Base-by-base conservation (phyloP, 768 basidiomycete genomes). In the Clavulina sp. region DNA sequence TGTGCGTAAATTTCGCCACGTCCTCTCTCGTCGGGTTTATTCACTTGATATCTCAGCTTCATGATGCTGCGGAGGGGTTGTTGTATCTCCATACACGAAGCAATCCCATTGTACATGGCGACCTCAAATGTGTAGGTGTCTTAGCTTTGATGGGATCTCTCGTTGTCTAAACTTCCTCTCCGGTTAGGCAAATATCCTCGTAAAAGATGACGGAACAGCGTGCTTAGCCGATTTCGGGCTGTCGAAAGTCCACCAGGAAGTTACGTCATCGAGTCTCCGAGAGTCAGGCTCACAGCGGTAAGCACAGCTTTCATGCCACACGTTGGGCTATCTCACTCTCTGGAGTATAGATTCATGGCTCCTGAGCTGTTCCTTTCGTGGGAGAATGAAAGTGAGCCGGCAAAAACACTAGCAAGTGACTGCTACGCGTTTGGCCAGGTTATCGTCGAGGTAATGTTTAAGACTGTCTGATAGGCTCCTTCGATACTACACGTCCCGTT, bases 121-220 rank as follows among this genome's bases (percentile, higher is more conserved):
- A 58, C 38, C 28, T 58, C 26, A 56, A 56, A 51, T 52, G 51
- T n/a, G 57, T 58, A 23, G 4, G 57, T 56, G 16, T 7, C 32
- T 18, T 29, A 13, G 13, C 43, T 16, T 46, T 46, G 43, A 46
- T 46, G 16, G 24, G 13, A 46, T 16, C 26, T n/a, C n/a, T n/a
- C n/a, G n/a, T n/a, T n/a, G n/a, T 19, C 9, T 38, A 38, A 38
- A 7, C 9, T 19, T 38, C 34, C 7, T 38, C 9, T 19, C 31
- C 32, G 7, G 16, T 23, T 49, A 49, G 48, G 48, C 24, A 7
- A 49, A 49, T 28, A 49, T 49, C 26, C 31, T 49, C 6, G 31
- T 49, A 29, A 9, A 16, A 23, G 48, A 49, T 28, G 31, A 33
- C 24, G 48, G 48, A 7, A 31, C 48, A 7, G 48, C 48, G 7